phyloP scores from a whole-genome alignment of 495 filamentous ascomycete genomes.

The Stereocaulon alpinum region DNA sequence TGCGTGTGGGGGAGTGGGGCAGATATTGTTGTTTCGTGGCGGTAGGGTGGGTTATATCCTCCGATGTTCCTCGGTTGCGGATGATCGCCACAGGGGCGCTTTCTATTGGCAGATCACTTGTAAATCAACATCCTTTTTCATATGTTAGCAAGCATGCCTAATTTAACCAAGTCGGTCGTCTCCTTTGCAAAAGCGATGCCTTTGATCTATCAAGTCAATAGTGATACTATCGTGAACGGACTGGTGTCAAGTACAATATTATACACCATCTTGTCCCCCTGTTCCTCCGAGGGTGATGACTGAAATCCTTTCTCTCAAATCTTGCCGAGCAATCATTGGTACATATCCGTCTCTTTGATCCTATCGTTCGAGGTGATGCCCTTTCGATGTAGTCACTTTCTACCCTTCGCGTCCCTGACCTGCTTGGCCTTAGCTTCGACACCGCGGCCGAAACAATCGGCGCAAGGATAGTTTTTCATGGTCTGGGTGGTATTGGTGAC shows the following conservation, averaged over 20 bases:
- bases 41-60: neutral
- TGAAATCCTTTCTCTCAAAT: too few relatives aligned
- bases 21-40: neutral
- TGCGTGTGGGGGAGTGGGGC: neutral
- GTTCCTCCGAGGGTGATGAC: too few relatives aligned
- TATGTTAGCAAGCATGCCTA: too few relatives aligned
- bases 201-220: too few relatives aligned
- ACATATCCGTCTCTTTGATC: neutral
- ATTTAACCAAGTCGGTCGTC: too few relatives aligned
- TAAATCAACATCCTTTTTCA: neutral
- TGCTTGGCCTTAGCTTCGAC: constrained; percentile 25
- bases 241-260: too few relatives aligned
- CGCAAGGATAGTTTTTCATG: constrained; percentile 14
- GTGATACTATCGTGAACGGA: too few relatives aligned
- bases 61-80: neutral
- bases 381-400: constrained; percentile 1
- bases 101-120: too few relatives aligned
- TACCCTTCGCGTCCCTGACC: constrained; percentile 21
- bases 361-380: too few relatives aligned
- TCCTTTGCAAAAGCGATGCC: too few relatives aligned
- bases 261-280: neutral
- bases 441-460: constrained; percentile 13
- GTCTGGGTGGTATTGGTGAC: constrained; percentile 12
- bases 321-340: neutral
- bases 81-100: too few relatives aligned